A percentile compares a stretch with the other conserved stretches of the same genome.
These are phyloP conservation scores for Eucalyptus marginata DNA, from an alignment of 345 rosid species.

Conservation along the genomic window DNA sequence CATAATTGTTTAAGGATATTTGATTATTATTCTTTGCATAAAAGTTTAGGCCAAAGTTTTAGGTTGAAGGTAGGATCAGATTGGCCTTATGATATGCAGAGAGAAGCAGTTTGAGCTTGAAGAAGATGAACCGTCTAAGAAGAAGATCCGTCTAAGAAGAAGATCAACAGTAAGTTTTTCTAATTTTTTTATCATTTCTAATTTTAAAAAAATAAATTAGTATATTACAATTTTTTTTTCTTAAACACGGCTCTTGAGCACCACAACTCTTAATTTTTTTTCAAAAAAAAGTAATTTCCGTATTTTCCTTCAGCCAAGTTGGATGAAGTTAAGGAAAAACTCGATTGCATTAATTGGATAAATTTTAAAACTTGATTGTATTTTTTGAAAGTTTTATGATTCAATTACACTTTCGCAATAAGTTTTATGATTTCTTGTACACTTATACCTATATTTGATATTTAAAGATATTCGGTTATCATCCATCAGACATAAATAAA, in stretches of 20 bases:
- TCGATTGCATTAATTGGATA: rapidly evolving
- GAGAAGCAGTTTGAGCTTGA: background rate
- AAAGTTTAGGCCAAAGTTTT: background rate
- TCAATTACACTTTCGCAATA: rapidly evolving
- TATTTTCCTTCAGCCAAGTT: background rate
- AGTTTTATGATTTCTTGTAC: too few relatives aligned
- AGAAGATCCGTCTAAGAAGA: background rate
- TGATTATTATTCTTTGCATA: background rate
- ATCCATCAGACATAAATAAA: background rate
- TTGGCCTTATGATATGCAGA: background rate
- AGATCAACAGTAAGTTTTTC: background rate
- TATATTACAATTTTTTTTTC: background rate
- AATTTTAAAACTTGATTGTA: rapidly evolving
- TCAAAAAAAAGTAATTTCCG: rapidly evolving
- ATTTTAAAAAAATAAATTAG: background rate
- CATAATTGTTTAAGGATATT: background rate
- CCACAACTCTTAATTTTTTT: background rate
- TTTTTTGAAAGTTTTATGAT: rapidly evolving
- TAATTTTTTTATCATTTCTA: background rate
- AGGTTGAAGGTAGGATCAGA: background rate
- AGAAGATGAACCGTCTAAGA: background rate
- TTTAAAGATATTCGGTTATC: background rate
- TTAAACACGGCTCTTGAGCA: rapidly evolving
- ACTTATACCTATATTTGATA: background rate
- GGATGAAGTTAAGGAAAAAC: background rate